Base-by-base conservation (phyloP, 2,329 filamentous ascomycete species). In the Colletotrichum abscissum region DNA sequence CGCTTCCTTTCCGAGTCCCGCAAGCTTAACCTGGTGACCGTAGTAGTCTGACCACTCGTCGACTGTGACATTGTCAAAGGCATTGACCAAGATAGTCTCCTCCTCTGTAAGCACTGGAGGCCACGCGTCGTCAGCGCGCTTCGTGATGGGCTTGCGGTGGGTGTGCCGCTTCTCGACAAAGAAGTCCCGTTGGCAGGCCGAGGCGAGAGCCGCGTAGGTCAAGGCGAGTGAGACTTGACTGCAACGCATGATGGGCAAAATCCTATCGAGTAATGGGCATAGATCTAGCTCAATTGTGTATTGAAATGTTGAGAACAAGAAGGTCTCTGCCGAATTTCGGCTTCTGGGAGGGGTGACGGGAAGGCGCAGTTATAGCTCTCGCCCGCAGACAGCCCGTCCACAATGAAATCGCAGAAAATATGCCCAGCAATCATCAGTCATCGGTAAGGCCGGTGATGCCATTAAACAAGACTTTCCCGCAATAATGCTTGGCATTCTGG, bases 1-100 rank as follows among this genome's bases (percentile, higher is more conserved):
- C 4, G 82, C 82, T 33, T 81, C 80, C 57, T 77, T 79, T n/a
- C 82, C 82, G 2, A 78, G 74, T 19, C 82, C 82, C 1, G 82
- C 83, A 3, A 84, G 75, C 71, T 84, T 83, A 72, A 82, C 79
- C 67, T 82, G 79, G 65, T 82, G 80, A 7, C 82, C 81, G 63
- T 84, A 84, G 75, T 84, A 84, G 62, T 83, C 65, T 8, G 82
- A 79, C 82, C 82, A 84, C 69, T 79, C 76, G 30, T 82, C 81
- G 49, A 83, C 80, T 12, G 80, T 81, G 0, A 83, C 79, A 7
- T 80, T 82, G 66, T 84, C 82, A 69, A 84, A 83, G 0, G 81
- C 76, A 73, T 83, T 84, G 62, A 80, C 77, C 0, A 83, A 69
- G 0, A 82, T 63, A 0, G 80, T 81, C 76, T 84, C 82, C 1